A percentile compares a stretch with the other conserved stretches of the same genome.
Evolutionary conservation across 495 filamentous ascomycete genomes (phyloP).

Genomic region (Filosporella fistucella): DNA sequence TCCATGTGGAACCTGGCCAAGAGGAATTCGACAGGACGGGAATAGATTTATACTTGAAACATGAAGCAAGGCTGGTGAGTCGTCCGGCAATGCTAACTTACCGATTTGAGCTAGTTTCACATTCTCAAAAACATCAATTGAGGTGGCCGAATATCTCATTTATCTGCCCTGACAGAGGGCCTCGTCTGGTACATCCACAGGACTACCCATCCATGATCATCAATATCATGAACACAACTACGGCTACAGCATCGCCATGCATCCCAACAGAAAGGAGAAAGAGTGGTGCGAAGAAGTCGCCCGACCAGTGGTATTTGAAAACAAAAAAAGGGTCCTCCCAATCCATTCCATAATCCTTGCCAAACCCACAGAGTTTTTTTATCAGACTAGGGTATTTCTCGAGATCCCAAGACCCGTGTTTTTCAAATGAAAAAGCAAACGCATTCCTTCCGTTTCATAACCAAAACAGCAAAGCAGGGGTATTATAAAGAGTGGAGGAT

Average conservation of each 20-base stretch:
- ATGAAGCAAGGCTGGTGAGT: background rate
- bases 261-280: conserved; percentile 26
- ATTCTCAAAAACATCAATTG: conserved; percentile 4
- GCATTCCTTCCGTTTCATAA: conserved; percentile 19
- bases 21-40: background rate
- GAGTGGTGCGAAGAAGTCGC: conserved; percentile 23
- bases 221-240: conserved; percentile 25
- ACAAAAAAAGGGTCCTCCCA: no score
- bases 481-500: conserved; percentile 28
- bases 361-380: conserved; percentile 5
- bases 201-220: conserved; percentile 19
- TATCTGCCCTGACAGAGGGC: conserved; percentile 20
- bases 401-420: conserved; percentile 12
- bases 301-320: conserved; percentile 22
- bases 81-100: background rate
- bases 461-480: conserved; percentile 24
- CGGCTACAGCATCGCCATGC: conserved; percentile 25
- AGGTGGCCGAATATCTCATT: conserved; percentile 32
- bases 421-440: conserved; percentile 25
- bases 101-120: conserved; percentile 2
- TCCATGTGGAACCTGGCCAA: background rate
- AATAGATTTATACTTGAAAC: background rate
- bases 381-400: conserved; percentile 3
- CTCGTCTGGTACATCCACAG: conserved; percentile 22
- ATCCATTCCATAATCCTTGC: background rate